Evolutionary conservation across 228 moss, liverwort and hornwort species (phyloP).

Genomic region (Sphagnum magellanicum): DNA sequence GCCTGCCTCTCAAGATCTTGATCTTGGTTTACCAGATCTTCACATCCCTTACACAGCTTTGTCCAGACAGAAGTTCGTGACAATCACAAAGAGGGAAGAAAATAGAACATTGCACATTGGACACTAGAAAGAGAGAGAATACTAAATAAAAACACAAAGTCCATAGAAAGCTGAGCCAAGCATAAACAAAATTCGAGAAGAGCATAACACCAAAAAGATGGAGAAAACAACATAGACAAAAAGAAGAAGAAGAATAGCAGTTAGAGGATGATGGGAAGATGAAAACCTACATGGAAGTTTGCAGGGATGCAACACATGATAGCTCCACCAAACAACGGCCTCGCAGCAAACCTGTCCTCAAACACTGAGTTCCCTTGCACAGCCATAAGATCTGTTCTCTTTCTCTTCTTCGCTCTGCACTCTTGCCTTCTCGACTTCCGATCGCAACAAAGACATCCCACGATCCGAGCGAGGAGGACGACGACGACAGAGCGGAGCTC

Average conservation of each 20-base stretch:
- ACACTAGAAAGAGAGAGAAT: no score
- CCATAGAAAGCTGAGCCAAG: background rate
- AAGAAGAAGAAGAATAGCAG: background rate
- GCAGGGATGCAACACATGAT: constrained; percentile 53
- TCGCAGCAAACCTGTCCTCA: constrained; percentile 16
- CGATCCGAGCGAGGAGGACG: no score
- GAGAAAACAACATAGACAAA: background rate
- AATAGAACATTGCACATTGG: no score
- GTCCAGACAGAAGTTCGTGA: background rate
- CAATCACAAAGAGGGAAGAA: background rate
- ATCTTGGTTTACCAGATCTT: background rate
- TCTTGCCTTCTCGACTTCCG: no score
- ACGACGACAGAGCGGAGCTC: no score
- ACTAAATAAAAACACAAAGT: no score
- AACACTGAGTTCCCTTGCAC: no score
- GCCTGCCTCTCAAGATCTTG: background rate
- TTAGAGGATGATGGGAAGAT: background rate
- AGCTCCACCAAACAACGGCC: constrained; percentile 62
- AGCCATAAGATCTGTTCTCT: no score
- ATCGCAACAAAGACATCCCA: no score
- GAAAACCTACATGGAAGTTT: constrained; percentile 31
- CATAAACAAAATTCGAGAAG: background rate
- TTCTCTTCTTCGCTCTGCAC: no score
- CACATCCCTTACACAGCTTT: background rate
- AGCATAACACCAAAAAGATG: background rate